Conservation (phyloP, 1,139 yeast species). For the Pichia inconspicua region DNA sequence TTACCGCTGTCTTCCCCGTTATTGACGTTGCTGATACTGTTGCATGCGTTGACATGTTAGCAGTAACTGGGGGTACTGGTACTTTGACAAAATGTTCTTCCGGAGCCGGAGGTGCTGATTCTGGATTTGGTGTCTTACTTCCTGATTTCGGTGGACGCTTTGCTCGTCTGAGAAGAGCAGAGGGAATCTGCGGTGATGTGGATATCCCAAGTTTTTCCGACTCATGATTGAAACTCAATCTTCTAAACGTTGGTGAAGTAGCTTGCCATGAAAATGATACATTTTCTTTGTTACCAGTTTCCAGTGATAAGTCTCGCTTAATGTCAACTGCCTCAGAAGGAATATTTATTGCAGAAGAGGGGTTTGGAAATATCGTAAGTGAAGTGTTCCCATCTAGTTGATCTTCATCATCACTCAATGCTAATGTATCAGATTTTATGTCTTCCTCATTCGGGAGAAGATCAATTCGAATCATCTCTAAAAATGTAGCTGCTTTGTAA, state of each 20-base stretch:
- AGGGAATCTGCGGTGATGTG: neutral
- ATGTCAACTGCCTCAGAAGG: neutral
- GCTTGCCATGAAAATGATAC: neutral
- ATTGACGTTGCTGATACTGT: neutral
- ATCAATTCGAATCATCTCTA: slow-evolving; percentile 11
- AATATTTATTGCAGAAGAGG: neutral
- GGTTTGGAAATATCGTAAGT: neutral
- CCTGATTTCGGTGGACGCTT: slow-evolving; percentile 1
- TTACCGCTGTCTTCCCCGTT: too few relatives aligned
- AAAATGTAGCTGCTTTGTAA: slow-evolving; percentile 72
- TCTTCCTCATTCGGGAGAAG: neutral
- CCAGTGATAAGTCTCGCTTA: neutral
- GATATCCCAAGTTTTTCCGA: neutral
- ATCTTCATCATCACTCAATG: neutral
- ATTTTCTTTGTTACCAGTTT: neutral
- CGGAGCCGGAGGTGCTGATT: neutral
- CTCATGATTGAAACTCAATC: neutral
- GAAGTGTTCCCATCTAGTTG: neutral
- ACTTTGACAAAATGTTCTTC: neutral
- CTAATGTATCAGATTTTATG: too few relatives aligned
- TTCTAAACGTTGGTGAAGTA: neutral
- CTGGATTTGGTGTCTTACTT: neutral
- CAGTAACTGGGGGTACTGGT: neutral
- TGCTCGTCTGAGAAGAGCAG: neutral
- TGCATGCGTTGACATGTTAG: slow-evolving; percentile 1